Evolutionary conservation across 768 basidiomycete species (phyloP).

Genomic region (Mycena belliarum): DNA sequence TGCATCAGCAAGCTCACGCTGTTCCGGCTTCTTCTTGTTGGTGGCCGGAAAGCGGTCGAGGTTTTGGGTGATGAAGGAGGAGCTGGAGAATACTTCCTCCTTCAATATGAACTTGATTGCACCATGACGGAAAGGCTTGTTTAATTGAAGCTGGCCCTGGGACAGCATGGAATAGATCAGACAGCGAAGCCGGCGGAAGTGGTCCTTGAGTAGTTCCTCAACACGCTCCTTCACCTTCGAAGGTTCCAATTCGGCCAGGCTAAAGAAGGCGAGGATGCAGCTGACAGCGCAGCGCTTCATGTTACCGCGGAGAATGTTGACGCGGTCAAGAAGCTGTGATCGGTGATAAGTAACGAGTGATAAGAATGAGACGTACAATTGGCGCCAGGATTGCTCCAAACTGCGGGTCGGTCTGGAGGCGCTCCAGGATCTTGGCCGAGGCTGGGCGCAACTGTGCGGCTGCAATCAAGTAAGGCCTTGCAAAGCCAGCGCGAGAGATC

Average conservation of each 20-base stretch:
- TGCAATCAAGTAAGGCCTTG: not conserved
- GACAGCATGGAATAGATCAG: not conserved
- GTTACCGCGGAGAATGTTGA: slow-evolving; percentile 6
- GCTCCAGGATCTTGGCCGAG: not conserved
- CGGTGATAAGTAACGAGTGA: not conserved
- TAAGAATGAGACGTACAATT: not conserved
- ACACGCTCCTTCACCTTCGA: not conserved
- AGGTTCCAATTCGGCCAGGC: not conserved
- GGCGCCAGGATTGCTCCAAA: not conserved
- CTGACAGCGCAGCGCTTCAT: not conserved
- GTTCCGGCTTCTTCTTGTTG: not conserved
- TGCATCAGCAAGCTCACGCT: not conserved
- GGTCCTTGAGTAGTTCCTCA: slow-evolving; percentile 8
- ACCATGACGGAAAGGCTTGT: not conserved
- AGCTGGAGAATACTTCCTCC: slow-evolving; percentile 1
- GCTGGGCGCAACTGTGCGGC: not conserved
- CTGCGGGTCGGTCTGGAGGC: not conserved
- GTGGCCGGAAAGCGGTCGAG: not conserved
- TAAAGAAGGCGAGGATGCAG: not conserved
- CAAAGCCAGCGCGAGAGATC: not conserved
- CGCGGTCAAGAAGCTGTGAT: not conserved
- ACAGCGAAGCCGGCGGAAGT: not conserved
- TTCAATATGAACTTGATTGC: not conserved
- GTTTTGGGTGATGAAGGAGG: not conserved
- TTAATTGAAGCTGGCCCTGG: not conserved